phyloP scores from a whole-genome alignment of 257 asterid species.

The Nicotiana obtusifolia region DNA sequence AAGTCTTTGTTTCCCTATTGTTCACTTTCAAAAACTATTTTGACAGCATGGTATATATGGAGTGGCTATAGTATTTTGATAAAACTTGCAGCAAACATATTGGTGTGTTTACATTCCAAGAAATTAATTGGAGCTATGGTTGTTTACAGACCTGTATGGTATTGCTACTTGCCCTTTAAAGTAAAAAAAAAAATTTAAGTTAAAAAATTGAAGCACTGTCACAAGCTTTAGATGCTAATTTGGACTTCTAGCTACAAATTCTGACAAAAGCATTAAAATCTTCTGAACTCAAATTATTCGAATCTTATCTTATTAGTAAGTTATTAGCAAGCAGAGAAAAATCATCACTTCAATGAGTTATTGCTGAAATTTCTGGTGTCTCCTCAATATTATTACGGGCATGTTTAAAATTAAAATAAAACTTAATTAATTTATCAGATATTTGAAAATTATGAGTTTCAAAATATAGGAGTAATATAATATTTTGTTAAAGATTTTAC shows the following conservation, averaged over 20 bases:
- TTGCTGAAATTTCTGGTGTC: background rate
- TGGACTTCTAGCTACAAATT: background rate
- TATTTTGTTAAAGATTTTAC: too few relatives aligned
- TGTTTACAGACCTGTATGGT: background rate
- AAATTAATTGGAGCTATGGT: background rate
- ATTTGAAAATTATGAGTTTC: too few relatives aligned
- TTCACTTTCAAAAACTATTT: background rate
- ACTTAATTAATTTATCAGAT: too few relatives aligned
- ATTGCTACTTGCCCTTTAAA: background rate
- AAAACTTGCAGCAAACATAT: too few relatives aligned
- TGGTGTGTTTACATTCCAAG: too few relatives aligned
- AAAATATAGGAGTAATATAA: too few relatives aligned
- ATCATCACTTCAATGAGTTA: background rate
- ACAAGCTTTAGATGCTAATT: background rate
- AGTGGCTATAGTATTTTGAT: too few relatives aligned
- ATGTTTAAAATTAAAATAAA: too few relatives aligned
- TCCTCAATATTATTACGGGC: background rate
- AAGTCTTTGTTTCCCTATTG: too few relatives aligned
- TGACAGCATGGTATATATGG: background rate
- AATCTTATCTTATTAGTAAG: background rate
- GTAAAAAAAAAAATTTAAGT: background rate
- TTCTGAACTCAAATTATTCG: background rate
- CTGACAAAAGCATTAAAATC: background rate
- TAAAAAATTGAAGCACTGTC: background rate
- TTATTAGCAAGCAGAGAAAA: background rate